A percentile compares a stretch with the other conserved stretches of the same genome.
phyloP scores from a whole-genome alignment of 192 early-diverging fungal genomes.

The Coemansia sp. region DNA sequence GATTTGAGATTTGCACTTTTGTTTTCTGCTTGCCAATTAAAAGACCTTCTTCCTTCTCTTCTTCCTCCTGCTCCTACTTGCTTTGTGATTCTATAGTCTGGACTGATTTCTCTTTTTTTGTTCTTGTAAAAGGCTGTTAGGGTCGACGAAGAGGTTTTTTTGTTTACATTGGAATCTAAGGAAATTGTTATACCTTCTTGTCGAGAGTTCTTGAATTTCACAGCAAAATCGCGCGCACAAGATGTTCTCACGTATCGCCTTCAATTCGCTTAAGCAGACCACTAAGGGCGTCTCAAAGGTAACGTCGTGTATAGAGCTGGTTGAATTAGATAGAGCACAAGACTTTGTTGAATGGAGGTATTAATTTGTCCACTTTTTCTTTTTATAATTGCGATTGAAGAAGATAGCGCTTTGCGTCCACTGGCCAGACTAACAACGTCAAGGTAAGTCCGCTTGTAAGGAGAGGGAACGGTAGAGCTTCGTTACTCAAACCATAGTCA shows the following conservation, averaged over 20 bases:
- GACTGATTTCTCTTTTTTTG: too few relatives aligned
- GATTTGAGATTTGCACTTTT: too few relatives aligned
- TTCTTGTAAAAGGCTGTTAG: too few relatives aligned
- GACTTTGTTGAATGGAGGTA: not conserved
- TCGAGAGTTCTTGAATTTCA: not conserved
- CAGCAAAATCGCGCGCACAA: not conserved
- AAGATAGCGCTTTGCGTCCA: constrained; percentile 37
- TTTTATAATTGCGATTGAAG: not conserved
- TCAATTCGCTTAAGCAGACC: constrained; percentile 37
- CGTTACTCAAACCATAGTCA: not conserved
- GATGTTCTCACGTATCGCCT: constrained; percentile 51
- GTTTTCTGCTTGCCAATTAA: too few relatives aligned
- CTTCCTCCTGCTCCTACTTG: too few relatives aligned
- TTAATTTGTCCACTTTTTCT: not conserved
- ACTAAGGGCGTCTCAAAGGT: constrained; percentile 40
- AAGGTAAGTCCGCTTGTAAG: constrained; percentile 19
- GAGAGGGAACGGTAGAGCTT: not conserved
- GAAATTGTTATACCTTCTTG: too few relatives aligned
- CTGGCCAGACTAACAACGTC: constrained; percentile 16
- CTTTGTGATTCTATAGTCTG: too few relatives aligned
- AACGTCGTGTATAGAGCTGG: not conserved
- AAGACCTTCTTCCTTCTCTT: too few relatives aligned
- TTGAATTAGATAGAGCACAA: not conserved
- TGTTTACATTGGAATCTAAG: too few relatives aligned
- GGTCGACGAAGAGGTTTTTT: too few relatives aligned